Evolutionary conservation across 2,329 filamentous ascomycete genomes (phyloP).

Genomic region (Fusarium sp.): DNA sequence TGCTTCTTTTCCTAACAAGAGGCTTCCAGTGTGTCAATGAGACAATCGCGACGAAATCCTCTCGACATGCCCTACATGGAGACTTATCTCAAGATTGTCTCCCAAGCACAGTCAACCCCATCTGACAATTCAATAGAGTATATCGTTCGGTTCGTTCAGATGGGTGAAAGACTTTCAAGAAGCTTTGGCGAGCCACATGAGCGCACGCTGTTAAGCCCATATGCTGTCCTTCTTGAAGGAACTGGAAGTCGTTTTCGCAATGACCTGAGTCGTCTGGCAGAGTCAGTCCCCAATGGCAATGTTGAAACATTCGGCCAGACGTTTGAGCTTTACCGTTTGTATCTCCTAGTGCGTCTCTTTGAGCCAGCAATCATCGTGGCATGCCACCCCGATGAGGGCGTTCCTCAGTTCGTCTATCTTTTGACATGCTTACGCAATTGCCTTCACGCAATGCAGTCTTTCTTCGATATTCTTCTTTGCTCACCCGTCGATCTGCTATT

Average conservation of each 20-base stretch:
- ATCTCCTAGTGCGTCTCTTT: conserved; percentile 50
- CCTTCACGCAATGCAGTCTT: conserved; percentile 47
- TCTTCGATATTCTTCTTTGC: conserved; percentile 46
- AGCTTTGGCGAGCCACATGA: conserved; percentile 46
- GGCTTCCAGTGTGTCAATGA: conserved; percentile 47
- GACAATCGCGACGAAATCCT: conserved; percentile 48
- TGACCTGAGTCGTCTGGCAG: conserved; percentile 47
- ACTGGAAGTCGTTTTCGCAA: conserved; percentile 46
- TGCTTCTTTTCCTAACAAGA: neutral
- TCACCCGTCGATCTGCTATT: conserved; percentile 39
- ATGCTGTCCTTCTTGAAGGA: conserved; percentile 47
- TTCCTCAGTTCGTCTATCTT: conserved; percentile 42
- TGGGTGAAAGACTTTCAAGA: conserved; percentile 48
- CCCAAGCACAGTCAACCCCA: conserved; percentile 35
- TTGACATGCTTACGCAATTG: conserved; percentile 49
- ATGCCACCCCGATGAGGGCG: conserved; percentile 38
- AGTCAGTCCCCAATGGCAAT: conserved; percentile 35
- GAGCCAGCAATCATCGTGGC: conserved; percentile 50
- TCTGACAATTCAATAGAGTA: conserved; percentile 48
- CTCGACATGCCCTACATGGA: conserved; percentile 47
- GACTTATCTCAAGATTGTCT: conserved; percentile 46
- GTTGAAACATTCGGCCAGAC: neutral
- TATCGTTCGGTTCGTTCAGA: conserved; percentile 48
- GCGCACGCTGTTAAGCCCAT: conserved; percentile 40
- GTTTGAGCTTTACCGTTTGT: conserved; percentile 48